A percentile compares a stretch with the other conserved stretches of the same genome.
Evolutionary conservation across 306 rosid species (phyloP).

Genomic region (Crataegus laevigata): DNA sequence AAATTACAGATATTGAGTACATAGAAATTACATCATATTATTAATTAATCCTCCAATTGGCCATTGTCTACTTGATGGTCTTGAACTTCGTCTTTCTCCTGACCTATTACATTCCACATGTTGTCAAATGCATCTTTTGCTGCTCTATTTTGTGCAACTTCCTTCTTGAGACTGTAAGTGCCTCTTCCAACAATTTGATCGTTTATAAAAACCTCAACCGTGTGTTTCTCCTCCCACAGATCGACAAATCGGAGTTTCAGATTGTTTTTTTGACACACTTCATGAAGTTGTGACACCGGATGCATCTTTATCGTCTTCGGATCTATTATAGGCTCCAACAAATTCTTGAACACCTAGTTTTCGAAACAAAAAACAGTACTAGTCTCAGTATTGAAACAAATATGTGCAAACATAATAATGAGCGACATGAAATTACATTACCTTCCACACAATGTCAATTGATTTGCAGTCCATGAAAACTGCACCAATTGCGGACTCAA

Average conservation of each 20-base stretch:
- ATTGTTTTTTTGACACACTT: constrained; percentile 42
- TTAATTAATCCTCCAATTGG: not conserved
- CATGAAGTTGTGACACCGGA: constrained; percentile 38
- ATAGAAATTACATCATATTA: not conserved
- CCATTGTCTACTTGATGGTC: not conserved
- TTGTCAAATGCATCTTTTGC: constrained; percentile 50
- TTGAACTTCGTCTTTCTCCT: not conserved
- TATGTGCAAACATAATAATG: not conserved
- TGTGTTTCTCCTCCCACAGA: constrained; percentile 23
- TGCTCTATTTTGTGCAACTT: constrained; percentile 49
- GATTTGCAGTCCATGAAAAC: constrained; percentile 40
- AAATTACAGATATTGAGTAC: not conserved
- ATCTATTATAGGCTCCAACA: constrained; percentile 43
- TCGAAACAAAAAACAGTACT: not conserved
- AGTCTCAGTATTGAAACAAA: not conserved
- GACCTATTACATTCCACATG: not conserved
- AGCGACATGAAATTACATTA: not conserved
- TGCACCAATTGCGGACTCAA: constrained; percentile 51
- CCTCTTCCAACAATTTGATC: constrained; percentile 32
- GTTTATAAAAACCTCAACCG: constrained; percentile 25
- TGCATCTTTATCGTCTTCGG: constrained; percentile 28
- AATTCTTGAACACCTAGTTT: constrained; percentile 21
- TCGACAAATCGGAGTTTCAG: constrained; percentile 29
- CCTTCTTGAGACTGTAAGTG: constrained; percentile 26
- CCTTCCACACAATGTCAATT: constrained; percentile 47